Base-by-base conservation (phyloP, 768 basidiomycete genomes). In the Tephrocybe rancida region DNA sequence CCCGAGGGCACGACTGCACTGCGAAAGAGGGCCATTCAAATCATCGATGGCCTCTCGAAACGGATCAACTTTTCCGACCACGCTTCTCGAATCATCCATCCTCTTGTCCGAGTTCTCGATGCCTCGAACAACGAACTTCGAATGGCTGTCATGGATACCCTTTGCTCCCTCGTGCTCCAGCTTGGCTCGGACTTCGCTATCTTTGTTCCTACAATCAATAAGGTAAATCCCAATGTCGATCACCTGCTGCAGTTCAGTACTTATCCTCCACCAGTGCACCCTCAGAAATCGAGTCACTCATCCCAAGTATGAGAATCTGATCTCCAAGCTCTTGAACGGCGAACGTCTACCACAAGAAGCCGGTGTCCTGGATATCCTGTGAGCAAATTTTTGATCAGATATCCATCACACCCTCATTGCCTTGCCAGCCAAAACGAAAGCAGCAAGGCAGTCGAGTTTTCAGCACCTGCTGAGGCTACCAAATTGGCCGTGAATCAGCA, bases 41-140 rank as follows among this genome's bases (percentile, higher is more conserved):
- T 92, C 1, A 90, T 98, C 37, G 93, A 94, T 41, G 90, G 89
- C 19, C 73, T 99, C 24, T 95, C 94, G 5, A 82, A 88, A 59
- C 82, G 95, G 52, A 93, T 98, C 60, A 98, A 98, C 71, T 98
- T 99, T 65, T 94, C 93, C 3, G 97, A 98, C 64, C 96, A 98
- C 59, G 94, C 97, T 19, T 96, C 94, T 9, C 85, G 96, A 21
- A 97, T 98, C 62, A 92, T 99, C 6, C 97, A 98, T 63, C 95
- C 97, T 4, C 79, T 99, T 22, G 88, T 93, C 35, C 83, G 97
- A 32, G 90, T 98, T 1, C 74, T 99, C 52, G 86, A 86, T 37
- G 77, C 76, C 30, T 76, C 81, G 1, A 87, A 80, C 59, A 88
- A 88, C 54, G 95, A 98, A 53, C 74, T 98, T 43, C 80, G 92